Evolutionary conservation across 1,284 basidiomycete species (phyloP).

Genomic region (Paramarasmius palmivorus): DNA sequence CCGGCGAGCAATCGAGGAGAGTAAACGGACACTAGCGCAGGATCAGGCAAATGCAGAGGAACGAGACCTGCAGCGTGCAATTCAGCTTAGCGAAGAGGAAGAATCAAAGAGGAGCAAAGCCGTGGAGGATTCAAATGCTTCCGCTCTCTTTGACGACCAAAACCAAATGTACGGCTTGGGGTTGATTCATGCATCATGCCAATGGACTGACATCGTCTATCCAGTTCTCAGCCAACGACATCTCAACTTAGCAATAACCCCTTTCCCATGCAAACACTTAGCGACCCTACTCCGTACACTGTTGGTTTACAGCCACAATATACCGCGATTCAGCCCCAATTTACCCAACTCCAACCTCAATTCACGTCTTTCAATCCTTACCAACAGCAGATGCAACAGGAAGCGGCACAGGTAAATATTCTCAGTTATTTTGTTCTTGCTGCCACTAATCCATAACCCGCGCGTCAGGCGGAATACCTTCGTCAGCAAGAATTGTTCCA

Average conservation of each 20-base stretch:
- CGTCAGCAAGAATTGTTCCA: constrained; percentile 72
- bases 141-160: constrained; percentile 84
- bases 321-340: constrained; percentile 53
- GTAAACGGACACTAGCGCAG: constrained; percentile 75
- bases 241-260: constrained; percentile 43
- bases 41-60: constrained; percentile 78
- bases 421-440: constrained; percentile 10
- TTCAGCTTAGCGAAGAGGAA: constrained; percentile 87
- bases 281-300: constrained; percentile 63
- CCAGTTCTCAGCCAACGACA: constrained; percentile 29
- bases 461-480: constrained; percentile 62
- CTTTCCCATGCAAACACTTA: constrained; percentile 63
- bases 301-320: constrained; percentile 60
- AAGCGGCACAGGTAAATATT: constrained; percentile 59
- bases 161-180: constrained; percentile 59
- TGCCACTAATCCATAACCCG: constrained; percentile 1
- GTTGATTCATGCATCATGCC: background rate
- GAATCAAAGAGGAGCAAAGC: constrained; percentile 71
- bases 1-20: constrained; percentile 82
- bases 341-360: constrained; percentile 54
- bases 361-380: constrained; percentile 93
- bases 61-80: constrained; percentile 76
- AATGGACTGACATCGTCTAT: constrained; percentile 11
- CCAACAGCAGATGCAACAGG: constrained; percentile 91
- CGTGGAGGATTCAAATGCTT: constrained; percentile 75